These are phyloP conservation scores for Verticillium albo-atrum DNA, from an alignment of 2,329 filamentous ascomycete species.

Conservation along the genomic window DNA sequence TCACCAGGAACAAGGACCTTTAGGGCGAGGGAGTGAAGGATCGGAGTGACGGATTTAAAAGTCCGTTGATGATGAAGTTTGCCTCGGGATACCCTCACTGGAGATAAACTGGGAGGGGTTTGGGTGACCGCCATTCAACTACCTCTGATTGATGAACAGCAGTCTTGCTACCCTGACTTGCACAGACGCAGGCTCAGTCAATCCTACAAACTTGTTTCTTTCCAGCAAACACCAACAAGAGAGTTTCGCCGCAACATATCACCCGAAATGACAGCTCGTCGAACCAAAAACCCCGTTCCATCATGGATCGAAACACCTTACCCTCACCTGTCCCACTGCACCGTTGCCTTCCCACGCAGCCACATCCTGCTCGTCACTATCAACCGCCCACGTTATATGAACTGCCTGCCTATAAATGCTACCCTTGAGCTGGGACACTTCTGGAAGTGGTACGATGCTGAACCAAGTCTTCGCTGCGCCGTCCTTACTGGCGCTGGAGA, in stretches of 20 bases:
- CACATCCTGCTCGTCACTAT: slow-evolving; percentile 39
- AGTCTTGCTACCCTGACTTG: no score
- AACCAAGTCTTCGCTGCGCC: slow-evolving; percentile 42
- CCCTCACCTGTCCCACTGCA: slow-evolving; percentile 23
- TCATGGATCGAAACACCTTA: slow-evolving; percentile 26
- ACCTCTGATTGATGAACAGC: no score
- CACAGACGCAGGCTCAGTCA: no score
- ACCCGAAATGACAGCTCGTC: slow-evolving; percentile 2
- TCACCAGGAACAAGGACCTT: background rate
- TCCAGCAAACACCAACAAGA: no score
- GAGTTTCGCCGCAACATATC: no score
- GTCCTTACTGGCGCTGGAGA: slow-evolving; percentile 47
- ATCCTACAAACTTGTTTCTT: no score
- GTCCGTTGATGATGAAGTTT: background rate
- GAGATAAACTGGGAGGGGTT: background rate
- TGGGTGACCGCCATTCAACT: no score
- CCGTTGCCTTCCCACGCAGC: slow-evolving; percentile 33
- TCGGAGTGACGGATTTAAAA: background rate
- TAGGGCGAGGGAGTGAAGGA: background rate
- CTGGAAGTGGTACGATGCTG: slow-evolving; percentile 46
- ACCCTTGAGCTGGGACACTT: slow-evolving; percentile 36
- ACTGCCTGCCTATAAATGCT: slow-evolving; percentile 31
- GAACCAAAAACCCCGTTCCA: slow-evolving; percentile 22
- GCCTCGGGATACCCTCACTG: background rate
- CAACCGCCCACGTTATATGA: slow-evolving; percentile 35